Evolutionary conservation across 2,329 filamentous ascomycete genomes (phyloP).

Genomic region (Aspergillus thermomutatus): DNA sequence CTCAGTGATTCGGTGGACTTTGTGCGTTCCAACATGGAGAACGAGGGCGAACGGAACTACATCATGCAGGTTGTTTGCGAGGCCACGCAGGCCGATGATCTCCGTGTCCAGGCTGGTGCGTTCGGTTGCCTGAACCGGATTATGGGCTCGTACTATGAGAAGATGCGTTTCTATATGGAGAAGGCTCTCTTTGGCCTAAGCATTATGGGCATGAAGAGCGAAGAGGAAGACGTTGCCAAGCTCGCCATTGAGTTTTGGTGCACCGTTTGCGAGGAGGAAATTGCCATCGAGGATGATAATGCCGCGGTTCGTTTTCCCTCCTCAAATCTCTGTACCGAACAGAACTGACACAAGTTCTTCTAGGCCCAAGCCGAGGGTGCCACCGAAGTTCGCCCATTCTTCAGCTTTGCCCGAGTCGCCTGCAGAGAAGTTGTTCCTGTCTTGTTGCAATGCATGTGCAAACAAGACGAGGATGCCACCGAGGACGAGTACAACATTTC

Average conservation of each 20-base stretch:
- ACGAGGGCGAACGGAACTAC: slow-evolving; percentile 98
- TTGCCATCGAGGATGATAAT: slow-evolving; percentile 97
- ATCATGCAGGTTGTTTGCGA: slow-evolving; percentile 99
- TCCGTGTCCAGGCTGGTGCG: slow-evolving; percentile 87
- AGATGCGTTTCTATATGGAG: slow-evolving; percentile 99
- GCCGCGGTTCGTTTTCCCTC: slow-evolving; percentile 56
- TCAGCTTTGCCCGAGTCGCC: slow-evolving; percentile 92
- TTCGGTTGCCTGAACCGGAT: slow-evolving; percentile 98
- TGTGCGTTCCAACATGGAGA: slow-evolving; percentile 96
- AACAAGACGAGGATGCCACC: slow-evolving; percentile 94
- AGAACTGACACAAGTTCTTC: slow-evolving; percentile 22
- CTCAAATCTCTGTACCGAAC: not conserved
- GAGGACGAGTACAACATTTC: slow-evolving; percentile 98
- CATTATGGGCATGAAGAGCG: slow-evolving; percentile 96
- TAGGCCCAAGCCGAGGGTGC: slow-evolving; percentile 66
- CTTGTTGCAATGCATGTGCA: slow-evolving; percentile 80
- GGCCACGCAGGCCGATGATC: slow-evolving; percentile 90
- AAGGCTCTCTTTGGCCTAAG: slow-evolving; percentile 97
- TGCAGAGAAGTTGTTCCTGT: slow-evolving; percentile 93
- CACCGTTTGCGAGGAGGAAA: slow-evolving; percentile 99
- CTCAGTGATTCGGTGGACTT: slow-evolving; percentile 97
- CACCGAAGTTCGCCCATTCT: slow-evolving; percentile 84
- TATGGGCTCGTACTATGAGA: slow-evolving; percentile 98
- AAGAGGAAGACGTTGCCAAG: slow-evolving; percentile 97
- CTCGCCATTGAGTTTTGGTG: slow-evolving; percentile 99